Base-by-base conservation (phyloP, 2,329 filamentous ascomycete species). In the Monosporascus sp. region DNA sequence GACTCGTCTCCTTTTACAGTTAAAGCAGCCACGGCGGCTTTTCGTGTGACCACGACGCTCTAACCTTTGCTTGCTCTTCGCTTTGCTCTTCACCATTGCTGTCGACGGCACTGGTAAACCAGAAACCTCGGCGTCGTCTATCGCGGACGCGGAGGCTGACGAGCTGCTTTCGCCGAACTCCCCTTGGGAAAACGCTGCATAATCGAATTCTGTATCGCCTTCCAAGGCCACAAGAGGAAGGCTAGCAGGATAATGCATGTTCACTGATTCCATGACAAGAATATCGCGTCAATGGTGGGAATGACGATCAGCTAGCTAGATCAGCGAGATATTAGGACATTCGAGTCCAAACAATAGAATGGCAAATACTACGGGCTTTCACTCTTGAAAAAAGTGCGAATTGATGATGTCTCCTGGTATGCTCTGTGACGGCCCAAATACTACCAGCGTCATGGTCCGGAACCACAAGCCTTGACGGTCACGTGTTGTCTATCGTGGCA, bases 1-100 rank as follows among this genome's bases (percentile, higher is more conserved):
- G 65, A 88, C 86, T 54, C 83, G 78, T 41, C 84, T 72, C 52
- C 79, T 74, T 68, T 87, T 87, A 71, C 84, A 88, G 64, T 85
- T 85, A 66, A 79, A 86, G 67, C 84, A 87, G 8, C 84, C 84
- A 17, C 79, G 73, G 24, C 84, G 76, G 49, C 81, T 85, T 66
- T 88, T 88, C 11, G 81, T 86, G 57, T 87, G 84, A 0, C 84
- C 83, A 56, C 82, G 76, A 51, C 84, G 71, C 64, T 82, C 80
- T 25, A 78, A 57, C 45, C 74, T 70, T 58, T 72, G 72, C 60
- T 66, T 74, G 48, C 65, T 64, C 36, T 45, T 51, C 20, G 51
- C 50, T 36, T 51, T 55, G 15, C 51, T 51, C 38, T 31, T 52
- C n/a, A 53, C 38, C 8, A 52, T 31, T 5, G 57, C 45, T 20